Evolutionary conservation across 805 yeast genomes (phyloP).

Genomic region (Saccharomycopsis guyanensis): DNA sequence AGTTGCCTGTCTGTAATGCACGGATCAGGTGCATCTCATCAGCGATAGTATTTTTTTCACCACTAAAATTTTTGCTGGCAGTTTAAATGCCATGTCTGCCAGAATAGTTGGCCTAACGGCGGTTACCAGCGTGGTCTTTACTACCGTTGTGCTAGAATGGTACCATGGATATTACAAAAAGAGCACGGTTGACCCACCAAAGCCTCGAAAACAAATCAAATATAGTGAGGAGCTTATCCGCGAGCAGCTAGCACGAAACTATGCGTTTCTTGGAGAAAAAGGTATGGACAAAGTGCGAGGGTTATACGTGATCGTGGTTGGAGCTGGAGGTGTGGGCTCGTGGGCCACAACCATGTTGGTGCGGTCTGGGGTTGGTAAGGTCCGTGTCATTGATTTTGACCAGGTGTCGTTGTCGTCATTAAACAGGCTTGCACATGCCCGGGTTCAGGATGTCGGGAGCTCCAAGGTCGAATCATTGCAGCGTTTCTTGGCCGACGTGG

Average conservation of each 20-base stretch:
- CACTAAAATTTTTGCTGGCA: no score
- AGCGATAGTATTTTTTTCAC: no score
- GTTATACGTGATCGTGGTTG: slow-evolving; percentile 72
- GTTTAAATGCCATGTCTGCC: no score
- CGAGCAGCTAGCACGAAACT: slow-evolving; percentile 90
- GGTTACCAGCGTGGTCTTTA: slow-evolving; percentile 5
- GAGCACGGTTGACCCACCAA: neutral
- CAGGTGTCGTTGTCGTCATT: slow-evolving; percentile 89
- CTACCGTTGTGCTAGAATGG: slow-evolving; percentile 1
- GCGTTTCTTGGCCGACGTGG: slow-evolving; percentile 58
- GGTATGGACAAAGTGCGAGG: slow-evolving; percentile 70
- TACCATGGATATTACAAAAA: slow-evolving; percentile 2
- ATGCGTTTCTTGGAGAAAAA: slow-evolving; percentile 82
- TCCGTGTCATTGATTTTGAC: slow-evolving; percentile 87
- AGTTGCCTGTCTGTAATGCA: no score
- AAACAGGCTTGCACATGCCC: slow-evolving; percentile 93
- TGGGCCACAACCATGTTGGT: slow-evolving; percentile 90
- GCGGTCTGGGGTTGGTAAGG: slow-evolving; percentile 77
- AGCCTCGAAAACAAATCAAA: slow-evolving; percentile 8
- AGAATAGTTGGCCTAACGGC: slow-evolving; percentile 5
- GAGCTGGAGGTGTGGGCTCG: slow-evolving; percentile 98
- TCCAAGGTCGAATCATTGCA: slow-evolving; percentile 80
- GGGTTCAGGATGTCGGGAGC: slow-evolving; percentile 83
- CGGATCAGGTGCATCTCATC: no score
- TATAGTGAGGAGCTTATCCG: slow-evolving; percentile 67